Evolutionary conservation across 2,329 filamentous ascomycete species (phyloP), one percentile per base, ranked within the genome.

Genomic region (Stagonosporopsis vannaccii): DNA sequence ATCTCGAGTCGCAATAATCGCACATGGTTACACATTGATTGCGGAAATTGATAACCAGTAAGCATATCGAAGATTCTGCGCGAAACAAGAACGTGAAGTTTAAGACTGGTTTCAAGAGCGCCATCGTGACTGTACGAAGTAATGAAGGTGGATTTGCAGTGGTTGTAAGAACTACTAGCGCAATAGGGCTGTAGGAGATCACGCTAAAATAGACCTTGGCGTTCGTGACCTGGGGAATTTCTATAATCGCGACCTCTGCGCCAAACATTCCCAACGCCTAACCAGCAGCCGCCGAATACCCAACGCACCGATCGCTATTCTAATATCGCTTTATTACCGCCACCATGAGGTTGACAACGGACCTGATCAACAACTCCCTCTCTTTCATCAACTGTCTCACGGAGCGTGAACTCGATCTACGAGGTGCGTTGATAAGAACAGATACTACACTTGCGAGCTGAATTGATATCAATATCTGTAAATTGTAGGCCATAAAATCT

Each of bases 301-400:
- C 28, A 19, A 15, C 13, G 1, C 13, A 7, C 8, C 20, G 4
- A 32, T 35, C 30, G 6, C n/a, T 6, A 8, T 39, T 20, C 9
- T 9, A 15, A 46, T n/a, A 22, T 35, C 25, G 9, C 20, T 23
- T 49, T 30, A 58, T 47, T 55, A 58, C 50, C 58, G 68, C 70
- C 75, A 81, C 63, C 43, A 98, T 99, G 95, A 89, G 94, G 84
- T 88, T 99, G 81, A 97, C 94, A 62, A 89, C 91, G 68, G 95
- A 98, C 79, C 88, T 98, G 73, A 96, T 99, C 81, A 87, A 92
- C 79, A 88, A 87, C 79, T 97, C 95, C 75, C 90, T 97, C 68
- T 97, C 94, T 78, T 99, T 97, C 85, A 90, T 98, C 80, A 99
- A 98, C 81, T 93, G 94, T 77, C 86, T 99, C 79, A 96, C 95